Percentiles rank a stretch among this genome's conserved stretches.
Evolutionary conservation across 176 grass and related monocot genomes (phyloP).

Genomic region (Aegilops umbellulata): DNA sequence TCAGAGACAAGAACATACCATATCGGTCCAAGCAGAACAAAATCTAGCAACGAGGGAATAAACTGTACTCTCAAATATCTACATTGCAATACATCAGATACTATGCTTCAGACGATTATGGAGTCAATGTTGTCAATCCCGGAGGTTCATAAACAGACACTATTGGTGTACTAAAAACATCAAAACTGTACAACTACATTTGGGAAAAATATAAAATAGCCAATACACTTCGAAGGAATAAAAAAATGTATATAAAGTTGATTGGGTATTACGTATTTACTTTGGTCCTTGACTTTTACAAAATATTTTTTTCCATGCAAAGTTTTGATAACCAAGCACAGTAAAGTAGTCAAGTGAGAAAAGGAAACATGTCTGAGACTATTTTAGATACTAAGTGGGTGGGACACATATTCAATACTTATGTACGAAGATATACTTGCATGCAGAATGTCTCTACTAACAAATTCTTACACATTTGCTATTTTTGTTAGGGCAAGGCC

Average conservation of each 20-base stretch:
- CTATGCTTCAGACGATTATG: not conserved
- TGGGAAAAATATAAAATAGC: not conserved
- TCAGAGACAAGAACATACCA: not conserved
- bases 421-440: not conserved
- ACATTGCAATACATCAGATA: not conserved
- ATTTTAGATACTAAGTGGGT: not conserved
- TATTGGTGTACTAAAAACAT: not conserved
- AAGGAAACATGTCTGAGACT: not conserved
- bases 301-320: not conserved
- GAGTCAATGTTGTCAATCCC: not conserved
- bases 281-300: not conserved
- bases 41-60: not conserved
- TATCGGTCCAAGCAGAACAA: not conserved
- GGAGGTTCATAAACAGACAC: not conserved
- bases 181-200: not conserved
- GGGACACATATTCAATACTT: not conserved
- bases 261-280: not conserved
- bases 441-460: not conserved
- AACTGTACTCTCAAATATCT: conserved; percentile 2
- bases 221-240: not conserved
- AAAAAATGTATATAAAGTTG: not conserved
- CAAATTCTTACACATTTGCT: not conserved
- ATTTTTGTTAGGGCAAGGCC: not conserved
- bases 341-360: not conserved
- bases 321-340: not conserved